Evolutionary conservation across 768 basidiomycete genomes (phyloP), one percentile per base, ranked within the genome.

Genomic region (Auriscalpium microsporum): DNA sequence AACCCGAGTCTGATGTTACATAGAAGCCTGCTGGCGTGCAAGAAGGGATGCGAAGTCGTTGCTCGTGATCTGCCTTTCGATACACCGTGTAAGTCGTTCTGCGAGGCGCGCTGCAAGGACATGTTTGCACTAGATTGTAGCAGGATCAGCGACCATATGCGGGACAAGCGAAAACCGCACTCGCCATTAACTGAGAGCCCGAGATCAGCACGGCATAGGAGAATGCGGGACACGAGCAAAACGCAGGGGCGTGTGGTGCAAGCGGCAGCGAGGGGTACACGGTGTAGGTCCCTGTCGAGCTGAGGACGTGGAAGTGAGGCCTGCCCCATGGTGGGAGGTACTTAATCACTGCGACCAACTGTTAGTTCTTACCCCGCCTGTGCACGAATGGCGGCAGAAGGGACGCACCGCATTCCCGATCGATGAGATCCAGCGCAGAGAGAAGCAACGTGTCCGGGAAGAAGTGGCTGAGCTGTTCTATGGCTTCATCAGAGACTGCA

Each of bases 211-310:
- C 85, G 7, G 79, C 75, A 56, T 79, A 82, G 4, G 79, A 68
- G 63, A 88, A 91, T 0, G 90, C 81, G 2, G 87, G 84, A 62
- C 89, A 92, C 13, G 83, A 78, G 66, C 90, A 91, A 58, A 83
- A 89, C 57, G 76, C 76, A 35, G 50, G 50, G 23, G 48, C 38
- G 10, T 78, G 73, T 36, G 63, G 59, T 4, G 72, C 68, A 19
- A 68, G 63, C 58, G 74, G 72, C 19, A 85, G 71, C 45, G 75
- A 71, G 38, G 73, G 71, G 51, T 74, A 73, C 54, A 90, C 82
- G 34, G 73, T 71, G 64, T 89, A 86, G 7, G 76, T 82, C 34
- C 77, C 77, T 8, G 76, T 81, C 3, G 85, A 81, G 13, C 87
- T 85, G 5, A 83, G 65, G 16, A 92, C 84, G 66, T 87, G 76